These are phyloP conservation scores for Posidonia australis DNA, from an alignment of 106 monocot genomes.

Conservation along the genomic window DNA sequence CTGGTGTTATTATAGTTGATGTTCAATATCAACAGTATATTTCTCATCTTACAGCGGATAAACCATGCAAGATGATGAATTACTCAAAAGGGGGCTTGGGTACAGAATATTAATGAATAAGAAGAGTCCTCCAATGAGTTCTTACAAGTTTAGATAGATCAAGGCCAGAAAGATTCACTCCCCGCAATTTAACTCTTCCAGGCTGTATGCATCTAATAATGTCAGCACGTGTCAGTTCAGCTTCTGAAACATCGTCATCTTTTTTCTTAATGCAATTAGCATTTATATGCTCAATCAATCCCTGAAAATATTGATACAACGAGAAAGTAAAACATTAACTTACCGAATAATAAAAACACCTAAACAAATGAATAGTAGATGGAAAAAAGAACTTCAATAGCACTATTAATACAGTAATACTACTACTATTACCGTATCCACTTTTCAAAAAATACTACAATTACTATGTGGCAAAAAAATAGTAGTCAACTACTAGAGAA, in stretches of 20 bases:
- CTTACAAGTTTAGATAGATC: slow-evolving; percentile 98
- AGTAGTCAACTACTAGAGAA: too few relatives aligned
- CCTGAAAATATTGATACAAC: slow-evolving; percentile 33
- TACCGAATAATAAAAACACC: neutral
- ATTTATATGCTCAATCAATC: slow-evolving; percentile 69
- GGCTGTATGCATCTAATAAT: slow-evolving; percentile 54
- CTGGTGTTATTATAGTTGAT: too few relatives aligned
- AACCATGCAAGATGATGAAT: too few relatives aligned
- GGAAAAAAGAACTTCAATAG: neutral
- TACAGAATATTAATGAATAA: neutral
- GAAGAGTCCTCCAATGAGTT: neutral
- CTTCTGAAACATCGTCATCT: slow-evolving; percentile 31
- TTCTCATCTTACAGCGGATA: too few relatives aligned
- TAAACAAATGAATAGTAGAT: neutral
- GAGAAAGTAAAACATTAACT: neutral
- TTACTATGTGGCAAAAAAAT: too few relatives aligned
- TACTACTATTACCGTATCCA: too few relatives aligned
- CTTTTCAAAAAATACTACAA: too few relatives aligned
- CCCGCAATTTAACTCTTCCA: slow-evolving; percentile 71
- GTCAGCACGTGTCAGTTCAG: slow-evolving; percentile 80
- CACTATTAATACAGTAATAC: too few relatives aligned
- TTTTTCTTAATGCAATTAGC: slow-evolving; percentile 30
- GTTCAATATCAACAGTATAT: too few relatives aligned
- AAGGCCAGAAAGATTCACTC: slow-evolving; percentile 81
- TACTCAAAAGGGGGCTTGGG: too few relatives aligned